A percentile compares a stretch with the other conserved stretches of the same genome.
These are phyloP conservation scores for Penicillium coffeae DNA, from an alignment of 495 filamentous ascomycete genomes.

Conservation along the genomic window DNA sequence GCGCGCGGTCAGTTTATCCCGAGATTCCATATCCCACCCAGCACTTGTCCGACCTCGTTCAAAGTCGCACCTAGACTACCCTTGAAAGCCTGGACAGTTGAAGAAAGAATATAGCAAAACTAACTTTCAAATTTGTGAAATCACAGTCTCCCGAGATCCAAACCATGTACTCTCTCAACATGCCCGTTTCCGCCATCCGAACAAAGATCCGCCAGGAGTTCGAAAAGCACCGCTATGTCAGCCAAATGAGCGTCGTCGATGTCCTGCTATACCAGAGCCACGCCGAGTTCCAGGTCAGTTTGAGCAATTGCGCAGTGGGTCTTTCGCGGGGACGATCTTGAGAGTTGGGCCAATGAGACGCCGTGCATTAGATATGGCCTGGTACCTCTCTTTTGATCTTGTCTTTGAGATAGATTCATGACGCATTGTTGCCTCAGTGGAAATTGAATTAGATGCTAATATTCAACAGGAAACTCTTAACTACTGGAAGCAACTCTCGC, in stretches of 20 bases:
- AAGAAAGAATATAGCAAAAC: not conserved
- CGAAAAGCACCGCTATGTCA: slow-evolving; percentile 90
- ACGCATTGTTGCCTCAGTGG: not conserved
- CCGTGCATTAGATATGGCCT: not conserved
- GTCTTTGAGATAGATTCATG: not conserved
- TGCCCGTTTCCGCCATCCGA: slow-evolving; percentile 82
- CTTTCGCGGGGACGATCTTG: not conserved
- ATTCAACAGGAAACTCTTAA: slow-evolving; percentile 83
- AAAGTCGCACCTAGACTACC: not conserved
- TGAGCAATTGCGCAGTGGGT: not conserved
- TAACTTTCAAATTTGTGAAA: slow-evolving; percentile 16
- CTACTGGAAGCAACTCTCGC: slow-evolving; percentile 96
- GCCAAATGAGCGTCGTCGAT: slow-evolving; percentile 82
- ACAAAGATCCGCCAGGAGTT: slow-evolving; percentile 97
- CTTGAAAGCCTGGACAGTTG: not conserved
- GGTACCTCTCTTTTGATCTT: not conserved
- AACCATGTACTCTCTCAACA: slow-evolving; percentile 87
- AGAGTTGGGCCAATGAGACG: not conserved
- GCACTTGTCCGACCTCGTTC: slow-evolving; percentile 2
- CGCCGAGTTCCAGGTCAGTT: slow-evolving; percentile 76
- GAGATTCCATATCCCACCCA: slow-evolving; percentile 2
- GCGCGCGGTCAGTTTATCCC: slow-evolving; percentile 67
- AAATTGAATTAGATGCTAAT: not conserved
- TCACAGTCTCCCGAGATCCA: slow-evolving; percentile 89
- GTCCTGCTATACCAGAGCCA: slow-evolving; percentile 83